Evolutionary conservation across 331 rosid genomes (phyloP).

Genomic region (Malus hybrid): DNA sequence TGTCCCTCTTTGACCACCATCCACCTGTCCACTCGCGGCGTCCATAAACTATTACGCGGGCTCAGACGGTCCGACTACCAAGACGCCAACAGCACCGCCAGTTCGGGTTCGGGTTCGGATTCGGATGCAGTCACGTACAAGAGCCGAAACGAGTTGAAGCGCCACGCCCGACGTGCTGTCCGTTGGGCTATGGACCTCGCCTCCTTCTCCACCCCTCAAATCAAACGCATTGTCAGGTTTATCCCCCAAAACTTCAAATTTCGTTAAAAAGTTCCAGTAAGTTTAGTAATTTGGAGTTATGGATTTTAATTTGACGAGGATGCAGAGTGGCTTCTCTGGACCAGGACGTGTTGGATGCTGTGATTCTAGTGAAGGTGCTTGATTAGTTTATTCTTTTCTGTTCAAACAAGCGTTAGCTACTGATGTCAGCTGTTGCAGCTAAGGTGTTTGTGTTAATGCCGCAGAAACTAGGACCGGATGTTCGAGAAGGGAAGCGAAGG

Average conservation of each 20-base stretch:
- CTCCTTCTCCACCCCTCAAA: slow-evolving; percentile 69
- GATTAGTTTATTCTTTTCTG: slow-evolving; percentile 16
- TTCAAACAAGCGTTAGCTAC: not conserved
- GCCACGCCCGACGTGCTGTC: slow-evolving; percentile 78
- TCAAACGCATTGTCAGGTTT: slow-evolving; percentile 72
- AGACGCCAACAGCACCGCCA: not conserved
- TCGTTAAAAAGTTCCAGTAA: not conserved
- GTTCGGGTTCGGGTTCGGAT: slow-evolving; percentile 8
- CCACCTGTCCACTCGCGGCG: slow-evolving; percentile 34
- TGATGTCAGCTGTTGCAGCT: slow-evolving; percentile 25
- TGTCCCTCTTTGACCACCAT: slow-evolving; percentile 19
- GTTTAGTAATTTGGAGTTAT: not conserved
- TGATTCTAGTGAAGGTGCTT: slow-evolving; percentile 64
- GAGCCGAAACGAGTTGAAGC: slow-evolving; percentile 83
- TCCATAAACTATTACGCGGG: slow-evolving; percentile 25
- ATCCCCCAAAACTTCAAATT: too few relatives aligned
- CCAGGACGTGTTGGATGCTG: slow-evolving; percentile 56
- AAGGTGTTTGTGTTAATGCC: slow-evolving; percentile 55
- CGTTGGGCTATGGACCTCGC: slow-evolving; percentile 82
- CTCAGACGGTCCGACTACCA: slow-evolving; percentile 27
- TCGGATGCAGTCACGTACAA: slow-evolving; percentile 30
- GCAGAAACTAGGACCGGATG: slow-evolving; percentile 71
- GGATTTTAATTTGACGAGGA: not conserved
- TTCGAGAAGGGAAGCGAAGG: slow-evolving; percentile 88
- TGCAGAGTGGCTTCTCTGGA: slow-evolving; percentile 60